phyloP scores from a whole-genome alignment of 805 yeast genomes.

The Myxozyma sirexii region DNA sequence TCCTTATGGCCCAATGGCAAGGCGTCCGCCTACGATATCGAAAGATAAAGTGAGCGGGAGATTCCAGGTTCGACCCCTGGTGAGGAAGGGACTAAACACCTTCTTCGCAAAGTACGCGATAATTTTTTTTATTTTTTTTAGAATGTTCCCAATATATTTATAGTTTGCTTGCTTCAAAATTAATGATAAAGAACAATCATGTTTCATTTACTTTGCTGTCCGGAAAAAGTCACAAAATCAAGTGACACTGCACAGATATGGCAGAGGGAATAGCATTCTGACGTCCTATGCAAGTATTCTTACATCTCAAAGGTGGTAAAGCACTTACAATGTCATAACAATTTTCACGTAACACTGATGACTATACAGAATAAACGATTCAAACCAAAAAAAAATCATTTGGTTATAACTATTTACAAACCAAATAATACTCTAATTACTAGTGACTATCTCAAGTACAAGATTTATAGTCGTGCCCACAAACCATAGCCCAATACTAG shows the following conservation, averaged over 20 bases:
- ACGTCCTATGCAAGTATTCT: no score
- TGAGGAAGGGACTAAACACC: conserved; percentile 30
- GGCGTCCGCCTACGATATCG: conserved; percentile 44
- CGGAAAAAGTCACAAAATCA: no score
- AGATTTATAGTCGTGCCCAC: conserved; percentile 42
- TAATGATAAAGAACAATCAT: background rate
- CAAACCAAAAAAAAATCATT: background rate
- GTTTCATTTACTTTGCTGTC: no score
- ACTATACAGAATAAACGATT: no score
- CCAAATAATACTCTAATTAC: background rate
- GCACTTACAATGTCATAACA: no score
- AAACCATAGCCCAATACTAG: conserved; percentile 49
- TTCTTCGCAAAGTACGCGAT: conserved; percentile 18
- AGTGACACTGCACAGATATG: no score
- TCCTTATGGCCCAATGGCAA: conserved; percentile 46
- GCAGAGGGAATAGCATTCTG: no score
- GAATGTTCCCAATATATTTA: no score
- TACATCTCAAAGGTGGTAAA: no score
- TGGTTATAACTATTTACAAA: background rate
- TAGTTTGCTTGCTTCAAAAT: no score
- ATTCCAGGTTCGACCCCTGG: conserved; percentile 40
- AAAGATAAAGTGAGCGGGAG: conserved; percentile 32
- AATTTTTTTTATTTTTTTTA: conserved; percentile 5
- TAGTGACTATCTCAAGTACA: conserved; percentile 10
- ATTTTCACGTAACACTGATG: no score